Evolutionary conservation across 2,329 filamentous ascomycete genomes (phyloP), one percentile per base, ranked within the genome.

Genomic region (Colletotrichum euphorbiae): DNA sequence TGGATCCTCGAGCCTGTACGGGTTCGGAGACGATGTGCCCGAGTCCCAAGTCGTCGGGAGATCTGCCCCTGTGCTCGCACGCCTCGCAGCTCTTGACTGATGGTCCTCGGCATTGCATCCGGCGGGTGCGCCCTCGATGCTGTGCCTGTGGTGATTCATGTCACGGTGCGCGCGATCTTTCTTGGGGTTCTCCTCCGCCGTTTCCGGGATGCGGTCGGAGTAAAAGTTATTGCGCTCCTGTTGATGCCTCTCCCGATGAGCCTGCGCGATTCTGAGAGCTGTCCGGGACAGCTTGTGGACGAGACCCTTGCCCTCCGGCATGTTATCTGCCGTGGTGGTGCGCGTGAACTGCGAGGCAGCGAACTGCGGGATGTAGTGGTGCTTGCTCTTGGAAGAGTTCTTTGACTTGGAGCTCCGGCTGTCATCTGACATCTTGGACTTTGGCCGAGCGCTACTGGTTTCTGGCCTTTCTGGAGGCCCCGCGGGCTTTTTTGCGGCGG

Each of bases 281-380:
- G 77, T 75, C 43, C 78, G 77, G 7, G 84, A 83, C 12, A 86
- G 73, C 59, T 79, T 82, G 71, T 85, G 83, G 12, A 80, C 74
- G 9, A 78, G 74, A 28, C 73, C 71, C 6, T 74, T 73, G 55
- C 75, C 78, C 33, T 81, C 75, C 28, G 77, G 76, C 73, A 79
- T 76, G 45, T 74, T 72, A 19, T 82, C 81, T 15, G 81, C 78
- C 1, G 85, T 87, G 0, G 86, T 83, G 0, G 87, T 89, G 48
- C 81, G 77, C 9, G 82, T 77, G 72, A 89, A 89, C 65, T 88
- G 85, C 12, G 81, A 74, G 1, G 87, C 86, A 0, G 87, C 87
- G 40, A 85, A 80, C 59, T 81, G 80, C 13, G 87, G 87, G 2
- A 88, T 76, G 71, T 89, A 84, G 40, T 79, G 84, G 70, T 87